A percentile compares a stretch with the other conserved stretches of the same genome.
phyloP scores from a whole-genome alignment of 306 rosid genomes.

The Arachis hypogaea region DNA sequence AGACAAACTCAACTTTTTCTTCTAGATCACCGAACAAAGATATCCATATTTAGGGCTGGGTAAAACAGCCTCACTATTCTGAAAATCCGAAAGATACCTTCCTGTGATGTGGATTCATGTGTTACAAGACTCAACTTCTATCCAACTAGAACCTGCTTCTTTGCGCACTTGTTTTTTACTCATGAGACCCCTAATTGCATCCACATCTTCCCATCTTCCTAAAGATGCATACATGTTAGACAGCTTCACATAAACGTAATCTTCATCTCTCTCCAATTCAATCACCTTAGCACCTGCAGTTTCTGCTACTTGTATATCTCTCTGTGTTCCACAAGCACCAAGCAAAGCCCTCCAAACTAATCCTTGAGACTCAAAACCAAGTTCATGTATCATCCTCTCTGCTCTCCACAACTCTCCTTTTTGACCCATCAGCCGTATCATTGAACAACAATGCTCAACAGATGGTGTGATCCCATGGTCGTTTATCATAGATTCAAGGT shows the following conservation, averaged over 20 bases:
- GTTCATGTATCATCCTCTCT: conserved; percentile 51
- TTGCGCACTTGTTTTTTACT: conserved; percentile 55
- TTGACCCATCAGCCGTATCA: conserved; percentile 72
- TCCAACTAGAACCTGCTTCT: conserved; percentile 68
- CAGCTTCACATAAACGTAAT: conserved; percentile 59
- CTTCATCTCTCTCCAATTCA: conserved; percentile 56
- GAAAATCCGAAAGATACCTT: neutral
- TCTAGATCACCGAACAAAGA: neutral
- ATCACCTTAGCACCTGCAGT: conserved; percentile 66
- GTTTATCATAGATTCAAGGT: conserved; percentile 53
- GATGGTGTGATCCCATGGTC: conserved; percentile 60
- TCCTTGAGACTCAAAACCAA: conserved; percentile 58
- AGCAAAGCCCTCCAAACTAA: conserved; percentile 73
- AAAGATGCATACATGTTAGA: conserved; percentile 64
- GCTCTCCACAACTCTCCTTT: conserved; percentile 63
- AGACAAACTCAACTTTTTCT: no score
- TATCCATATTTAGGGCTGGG: neutral
- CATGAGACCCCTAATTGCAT: conserved; percentile 58
- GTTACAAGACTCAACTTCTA: conserved; percentile 42
- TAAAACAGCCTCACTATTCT: neutral
- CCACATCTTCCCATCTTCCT: conserved; percentile 71
- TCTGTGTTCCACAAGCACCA: conserved; percentile 57
- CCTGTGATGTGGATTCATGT: neutral
- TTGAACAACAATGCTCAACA: conserved; percentile 68
- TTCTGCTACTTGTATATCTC: conserved; percentile 54